Evolutionary conservation across 2,329 filamentous ascomycete species (phyloP).

Genomic region (Talaromyces sp.): DNA sequence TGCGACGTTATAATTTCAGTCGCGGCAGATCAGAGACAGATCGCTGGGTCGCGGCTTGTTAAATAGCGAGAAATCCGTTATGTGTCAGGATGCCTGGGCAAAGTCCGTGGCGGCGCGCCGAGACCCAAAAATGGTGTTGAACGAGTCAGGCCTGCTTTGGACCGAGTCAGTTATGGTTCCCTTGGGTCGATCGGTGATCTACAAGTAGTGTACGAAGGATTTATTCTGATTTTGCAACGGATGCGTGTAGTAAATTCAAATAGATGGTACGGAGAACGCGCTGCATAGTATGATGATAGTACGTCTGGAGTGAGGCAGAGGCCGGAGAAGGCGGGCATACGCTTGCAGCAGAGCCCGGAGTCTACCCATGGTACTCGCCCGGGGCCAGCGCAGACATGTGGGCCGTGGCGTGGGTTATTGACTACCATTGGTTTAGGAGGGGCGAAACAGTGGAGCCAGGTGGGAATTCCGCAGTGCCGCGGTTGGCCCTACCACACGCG

Average conservation of each 20-base stretch:
- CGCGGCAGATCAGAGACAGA: not conserved
- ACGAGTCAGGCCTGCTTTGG: not conserved
- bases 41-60: not conserved
- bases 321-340: not conserved
- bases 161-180: not conserved
- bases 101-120: not conserved
- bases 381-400: not conserved
- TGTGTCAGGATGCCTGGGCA: not conserved
- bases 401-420: not conserved
- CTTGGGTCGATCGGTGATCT: not conserved
- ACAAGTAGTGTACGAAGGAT: too few relatives aligned
- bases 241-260: too few relatives aligned
- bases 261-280: too few relatives aligned
- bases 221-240: too few relatives aligned
- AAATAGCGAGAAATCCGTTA: not conserved
- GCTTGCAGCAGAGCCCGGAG: not conserved
- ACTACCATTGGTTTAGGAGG: not conserved
- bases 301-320: too few relatives aligned
- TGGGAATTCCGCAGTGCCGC: not conserved
- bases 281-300: too few relatives aligned
- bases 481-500: not conserved
- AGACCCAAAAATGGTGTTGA: not conserved
- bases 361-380: not conserved
- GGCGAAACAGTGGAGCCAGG: not conserved
- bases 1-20: not conserved